phyloP scores from a whole-genome alignment of 306 rosid genomes.

The Glycine soja region DNA sequence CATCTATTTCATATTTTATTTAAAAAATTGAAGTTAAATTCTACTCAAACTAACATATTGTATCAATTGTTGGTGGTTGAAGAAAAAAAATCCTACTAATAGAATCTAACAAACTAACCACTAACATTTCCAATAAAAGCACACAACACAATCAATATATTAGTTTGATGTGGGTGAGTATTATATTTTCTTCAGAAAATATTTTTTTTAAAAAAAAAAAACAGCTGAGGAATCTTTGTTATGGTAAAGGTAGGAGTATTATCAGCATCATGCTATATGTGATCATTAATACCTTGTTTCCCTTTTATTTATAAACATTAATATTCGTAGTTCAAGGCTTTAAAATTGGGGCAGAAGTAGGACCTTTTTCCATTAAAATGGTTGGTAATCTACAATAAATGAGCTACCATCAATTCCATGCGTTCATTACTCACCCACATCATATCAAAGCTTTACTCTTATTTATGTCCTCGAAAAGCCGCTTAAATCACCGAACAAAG shows the following conservation, averaged over 20 bases:
- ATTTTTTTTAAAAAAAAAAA: neutral
- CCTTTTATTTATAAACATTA: conserved; percentile 49
- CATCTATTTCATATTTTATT: too few species aligned
- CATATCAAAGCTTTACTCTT: conserved; percentile 6
- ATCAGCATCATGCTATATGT: conserved; percentile 9
- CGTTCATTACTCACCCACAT: conserved; percentile 38
- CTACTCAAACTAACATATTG: too few species aligned
- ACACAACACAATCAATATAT: too few species aligned
- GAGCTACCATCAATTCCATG: conserved; percentile 33
- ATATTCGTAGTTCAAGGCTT: conserved; percentile 37
- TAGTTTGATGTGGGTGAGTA: too few species aligned
- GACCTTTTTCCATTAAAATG: conserved; percentile 50
- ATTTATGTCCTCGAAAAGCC: conserved; percentile 33
- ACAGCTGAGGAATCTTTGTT: neutral
- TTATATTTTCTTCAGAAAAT: neutral
- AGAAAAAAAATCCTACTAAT: too few species aligned
- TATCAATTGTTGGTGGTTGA: too few species aligned
- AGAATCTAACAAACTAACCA: too few species aligned
- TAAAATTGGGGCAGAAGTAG: conserved; percentile 43
- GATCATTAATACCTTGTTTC: conserved; percentile 41
- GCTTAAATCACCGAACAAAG: conserved; percentile 43
- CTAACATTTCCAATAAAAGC: too few species aligned
- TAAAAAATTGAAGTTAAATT: too few species aligned
- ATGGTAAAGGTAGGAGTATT: neutral
- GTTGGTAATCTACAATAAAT: conserved; percentile 58